These are phyloP conservation scores for Leishmania amazonensis DNA, from an alignment of 208 protist species.

Conservation along the genomic window DNA sequence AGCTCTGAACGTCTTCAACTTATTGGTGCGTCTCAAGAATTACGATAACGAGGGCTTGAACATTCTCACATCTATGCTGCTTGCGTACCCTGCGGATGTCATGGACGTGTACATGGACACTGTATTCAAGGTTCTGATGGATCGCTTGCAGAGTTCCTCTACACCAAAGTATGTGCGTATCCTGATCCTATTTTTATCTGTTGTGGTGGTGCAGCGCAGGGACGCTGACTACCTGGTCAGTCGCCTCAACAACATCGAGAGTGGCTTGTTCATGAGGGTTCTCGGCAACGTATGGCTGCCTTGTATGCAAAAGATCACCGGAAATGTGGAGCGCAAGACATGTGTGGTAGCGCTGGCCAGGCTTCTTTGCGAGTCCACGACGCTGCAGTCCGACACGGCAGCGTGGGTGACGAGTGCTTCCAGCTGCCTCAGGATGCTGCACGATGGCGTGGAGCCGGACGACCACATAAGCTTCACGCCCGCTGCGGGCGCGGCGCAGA, in stretches of 20 bases:
- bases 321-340: constrained; percentile 79
- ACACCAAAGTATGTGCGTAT: constrained; percentile 93
- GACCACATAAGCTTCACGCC: constrained; percentile 81
- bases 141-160: constrained; percentile 59
- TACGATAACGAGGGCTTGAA: constrained; percentile 92
- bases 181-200: constrained; percentile 88
- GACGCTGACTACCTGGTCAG: constrained; percentile 64
- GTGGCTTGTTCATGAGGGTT: constrained; percentile 80
- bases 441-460: constrained; percentile 71
- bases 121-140: constrained; percentile 74
- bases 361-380: constrained; percentile 65
- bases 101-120: constrained; percentile 58
- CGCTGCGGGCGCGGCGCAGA: constrained; percentile 30
- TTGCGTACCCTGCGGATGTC: constrained; percentile 67
- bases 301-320: constrained; percentile 85
- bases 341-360: constrained; percentile 80
- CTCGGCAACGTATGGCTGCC: constrained; percentile 79
- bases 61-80: constrained; percentile 82
- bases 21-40: constrained; percentile 80
- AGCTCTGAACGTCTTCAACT: constrained; percentile 60
- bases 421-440: constrained; percentile 77
- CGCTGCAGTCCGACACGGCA: constrained; percentile 59
- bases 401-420: constrained; percentile 70
- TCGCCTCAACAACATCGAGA: constrained; percentile 69
- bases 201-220: constrained; percentile 58